Base-by-base conservation (phyloP, 371 early-diverging fungal species). In the Rhizomucor miehei region DNA sequence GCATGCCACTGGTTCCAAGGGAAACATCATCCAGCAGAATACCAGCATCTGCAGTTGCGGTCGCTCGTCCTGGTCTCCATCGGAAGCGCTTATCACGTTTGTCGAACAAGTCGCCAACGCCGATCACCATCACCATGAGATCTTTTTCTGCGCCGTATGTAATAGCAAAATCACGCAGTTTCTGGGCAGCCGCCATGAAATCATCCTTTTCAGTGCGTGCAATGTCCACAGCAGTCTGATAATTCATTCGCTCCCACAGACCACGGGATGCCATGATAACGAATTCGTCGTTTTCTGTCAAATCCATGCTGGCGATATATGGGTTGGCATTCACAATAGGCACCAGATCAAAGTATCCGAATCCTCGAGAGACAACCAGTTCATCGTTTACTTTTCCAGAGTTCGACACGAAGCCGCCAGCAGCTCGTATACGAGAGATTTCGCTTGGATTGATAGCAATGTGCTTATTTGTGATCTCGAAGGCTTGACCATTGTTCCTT, bases 241-340 rank as follows among this genome's bases (percentile, higher is more conserved):
- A 87, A 6, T 87, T 80, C 67, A 94, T 85, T 16, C 82, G 79
- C 45, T 91, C 86, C 94, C 95, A 95, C 34, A 96, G 72, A 0
- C 89, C 89, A 3, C 76, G 77, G 29, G 87, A 90, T 5, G 91
- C 93, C 78, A 96, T 78, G 46, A 95, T 92, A 5, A 95, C 68
- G 67, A 95, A 92, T 66, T 96, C 97, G 54, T 95, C 97, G 51
- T 87, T 85, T 62, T 88, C 89, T 0, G 85, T 79, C 52, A 95
- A 65, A 23, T 87, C 79, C 12, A 90, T 80, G 11, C 77, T 79
- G 13, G 81, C 79, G 39, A 94, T 87, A 34, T 74, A 88, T 2
- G 96, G 95, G 44, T 92, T 90, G 8, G 93, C 85, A 56, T 90
- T 94, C 19, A 95, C 86, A n/a, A 85, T 76, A 3, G 93, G 93